Evolutionary conservation across 306 rosid genomes (phyloP).

Genomic region (Mucuna pruriens): DNA sequence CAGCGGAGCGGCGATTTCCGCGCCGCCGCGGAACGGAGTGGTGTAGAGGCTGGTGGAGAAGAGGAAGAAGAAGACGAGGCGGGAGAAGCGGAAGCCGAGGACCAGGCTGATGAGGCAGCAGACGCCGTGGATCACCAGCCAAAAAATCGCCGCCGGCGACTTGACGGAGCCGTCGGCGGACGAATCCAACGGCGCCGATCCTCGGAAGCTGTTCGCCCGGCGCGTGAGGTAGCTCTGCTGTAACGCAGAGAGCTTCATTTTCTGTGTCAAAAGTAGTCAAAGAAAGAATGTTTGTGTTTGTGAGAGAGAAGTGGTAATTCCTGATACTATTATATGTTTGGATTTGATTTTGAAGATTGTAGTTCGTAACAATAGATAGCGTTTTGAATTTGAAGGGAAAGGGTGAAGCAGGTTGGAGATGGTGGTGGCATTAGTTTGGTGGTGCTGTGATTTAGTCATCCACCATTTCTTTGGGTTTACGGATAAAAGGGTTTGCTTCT

Average conservation of each 20-base stretch:
- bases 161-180: constrained; percentile 65
- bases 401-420: constrained; percentile 40
- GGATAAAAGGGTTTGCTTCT: constrained; percentile 34
- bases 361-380: constrained; percentile 30
- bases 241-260: constrained; percentile 90
- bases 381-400: constrained; percentile 19
- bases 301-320: constrained; percentile 3
- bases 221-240: constrained; percentile 88
- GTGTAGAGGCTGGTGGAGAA: constrained; percentile 71
- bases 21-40: constrained; percentile 67
- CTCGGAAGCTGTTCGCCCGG: constrained; percentile 79
- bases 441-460: constrained; percentile 44
- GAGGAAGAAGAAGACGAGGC: constrained; percentile 91
- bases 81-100: constrained; percentile 95
- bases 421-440: constrained; percentile 44
- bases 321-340: background rate
- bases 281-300: constrained; percentile 25
- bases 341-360: constrained; percentile 21
- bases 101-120: constrained; percentile 93
- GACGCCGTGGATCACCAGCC: constrained; percentile 88
- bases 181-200: constrained; percentile 67
- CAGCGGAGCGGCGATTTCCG: constrained; percentile 53
- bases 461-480: constrained; percentile 63
- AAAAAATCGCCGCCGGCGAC: constrained; percentile 82
- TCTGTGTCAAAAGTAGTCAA: background rate